Conservation (phyloP, 768 basidiomycete species). For the Lactifluus piperatus region DNA sequence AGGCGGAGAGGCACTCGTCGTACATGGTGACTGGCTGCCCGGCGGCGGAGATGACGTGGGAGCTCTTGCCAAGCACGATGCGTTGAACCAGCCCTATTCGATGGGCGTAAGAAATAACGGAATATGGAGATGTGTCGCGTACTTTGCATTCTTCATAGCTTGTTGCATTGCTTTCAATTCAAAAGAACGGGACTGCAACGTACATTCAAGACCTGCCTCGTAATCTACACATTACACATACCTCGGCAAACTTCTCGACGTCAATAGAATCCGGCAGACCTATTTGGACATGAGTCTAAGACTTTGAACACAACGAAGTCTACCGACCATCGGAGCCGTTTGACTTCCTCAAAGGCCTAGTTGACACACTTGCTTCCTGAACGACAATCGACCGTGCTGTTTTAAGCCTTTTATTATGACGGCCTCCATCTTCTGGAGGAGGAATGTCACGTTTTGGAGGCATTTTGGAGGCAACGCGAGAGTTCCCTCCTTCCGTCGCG, state of each 20-base stretch:
- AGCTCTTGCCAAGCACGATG: slow-evolving; percentile 89
- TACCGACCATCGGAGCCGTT: slow-evolving; percentile 35
- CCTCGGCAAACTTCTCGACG: slow-evolving; percentile 85
- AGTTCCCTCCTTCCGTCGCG: neutral
- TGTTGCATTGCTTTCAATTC: slow-evolving; percentile 88
- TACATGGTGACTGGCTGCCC: slow-evolving; percentile 93
- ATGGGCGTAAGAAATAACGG: neutral
- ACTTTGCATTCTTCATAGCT: slow-evolving; percentile 78
- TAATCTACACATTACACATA: slow-evolving; percentile 24
- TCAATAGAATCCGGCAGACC: slow-evolving; percentile 68
- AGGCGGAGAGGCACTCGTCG: slow-evolving; percentile 82
- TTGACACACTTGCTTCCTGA: slow-evolving; percentile 35
- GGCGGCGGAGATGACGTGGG: slow-evolving; percentile 81
- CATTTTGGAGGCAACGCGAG: slow-evolving; percentile 24
- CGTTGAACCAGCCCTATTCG: slow-evolving; percentile 52
- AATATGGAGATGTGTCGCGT: neutral
- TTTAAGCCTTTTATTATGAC: slow-evolving; percentile 66
- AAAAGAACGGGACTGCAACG: slow-evolving; percentile 65
- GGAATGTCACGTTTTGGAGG: slow-evolving; percentile 34
- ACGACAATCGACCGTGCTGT: slow-evolving; percentile 61
- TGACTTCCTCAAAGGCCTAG: slow-evolving; percentile 36
- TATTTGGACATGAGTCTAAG: slow-evolving; percentile 26
- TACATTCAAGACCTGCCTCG: neutral
- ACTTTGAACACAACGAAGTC: neutral
- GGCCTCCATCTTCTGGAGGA: slow-evolving; percentile 25